Base-by-base conservation (phyloP, 805 yeast genomes). In the Kuraishia cidri region DNA sequence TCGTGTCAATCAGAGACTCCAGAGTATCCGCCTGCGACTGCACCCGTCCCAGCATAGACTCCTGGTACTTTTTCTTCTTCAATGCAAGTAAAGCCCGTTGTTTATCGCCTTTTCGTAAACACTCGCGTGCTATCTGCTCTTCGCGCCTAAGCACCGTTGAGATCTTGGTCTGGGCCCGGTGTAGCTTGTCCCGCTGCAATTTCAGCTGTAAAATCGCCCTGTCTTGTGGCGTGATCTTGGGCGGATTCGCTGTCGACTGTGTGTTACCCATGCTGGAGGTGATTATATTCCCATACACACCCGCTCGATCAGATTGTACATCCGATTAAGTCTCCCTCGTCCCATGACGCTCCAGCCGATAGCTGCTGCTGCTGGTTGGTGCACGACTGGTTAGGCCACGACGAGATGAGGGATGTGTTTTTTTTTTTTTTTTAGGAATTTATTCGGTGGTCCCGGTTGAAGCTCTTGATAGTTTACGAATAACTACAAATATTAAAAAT, bases 141-240 rank as follows among this genome's bases (percentile, higher is more conserved):
- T 92, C 97, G 22, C 72, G 61, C 8, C 62, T 64, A 12, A 85
- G 69, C 4, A 84, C 69, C 0, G 57, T 53, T 19, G 63, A 61
- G 24, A 88, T 69, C 38, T 74, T 72, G 29, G 60, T 60, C 45
- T 76, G 82, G 41, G 87, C 83, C 52, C 80, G 83, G 43, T 72
- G 72, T 15, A 92, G 66, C 41, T 79, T 79, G 56, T 92, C 98
- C 38, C 96, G 65, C 45, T 94, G 97, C 24, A 82, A 62, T 52
- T 92, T 92, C 44, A 92, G 65, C 48, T 88, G 92, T 41, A 86
- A 66, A 8, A 92, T 72, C 0, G 97, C 96, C 47, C 66, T 72
- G 49, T 92, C 98, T 44, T 87, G 88, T 24, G 78, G 66, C 5
- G 95, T 85, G 13, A 90, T 75, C 48, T 73, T 77, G 1, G 75